phyloP scores from a whole-genome alignment of 257 asterid species.

The Galeopsis tetrahit region DNA sequence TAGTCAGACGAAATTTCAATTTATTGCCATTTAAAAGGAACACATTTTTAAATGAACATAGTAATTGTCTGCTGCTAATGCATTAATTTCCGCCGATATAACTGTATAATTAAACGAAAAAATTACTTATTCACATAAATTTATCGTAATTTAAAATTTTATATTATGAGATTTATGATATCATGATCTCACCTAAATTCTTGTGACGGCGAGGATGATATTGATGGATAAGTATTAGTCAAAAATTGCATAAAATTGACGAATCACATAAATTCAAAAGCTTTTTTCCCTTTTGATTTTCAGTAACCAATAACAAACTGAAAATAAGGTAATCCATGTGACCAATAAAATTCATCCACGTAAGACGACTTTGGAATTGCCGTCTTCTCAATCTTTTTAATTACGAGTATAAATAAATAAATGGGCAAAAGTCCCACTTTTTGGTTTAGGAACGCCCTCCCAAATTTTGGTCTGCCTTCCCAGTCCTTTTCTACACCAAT shows the following conservation, averaged over 20 bases:
- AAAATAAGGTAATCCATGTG: no score
- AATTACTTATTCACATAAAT: no score
- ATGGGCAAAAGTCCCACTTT: constrained; percentile 21
- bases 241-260: neutral
- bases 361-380: no score
- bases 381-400: no score
- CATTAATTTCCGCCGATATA: no score
- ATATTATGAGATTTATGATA: neutral
- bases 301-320: no score
- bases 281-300: neutral
- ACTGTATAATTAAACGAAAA: no score
- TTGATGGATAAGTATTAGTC: no score
- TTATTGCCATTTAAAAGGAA: constrained; percentile 28
- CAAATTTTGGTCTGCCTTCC: neutral
- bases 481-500: neutral
- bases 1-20: constrained; percentile 16
- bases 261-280: neutral
- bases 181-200: neutral
- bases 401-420: constrained; percentile 20
- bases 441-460: constrained; percentile 35
- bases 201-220: neutral
- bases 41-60: neutral
- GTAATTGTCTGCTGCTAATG: no score
- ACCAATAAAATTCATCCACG: no score
- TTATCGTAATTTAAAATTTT: no score